Base-by-base conservation (phyloP, 2,329 filamentous ascomycete genomes). In the Daldinia eschscholtzii region DNA sequence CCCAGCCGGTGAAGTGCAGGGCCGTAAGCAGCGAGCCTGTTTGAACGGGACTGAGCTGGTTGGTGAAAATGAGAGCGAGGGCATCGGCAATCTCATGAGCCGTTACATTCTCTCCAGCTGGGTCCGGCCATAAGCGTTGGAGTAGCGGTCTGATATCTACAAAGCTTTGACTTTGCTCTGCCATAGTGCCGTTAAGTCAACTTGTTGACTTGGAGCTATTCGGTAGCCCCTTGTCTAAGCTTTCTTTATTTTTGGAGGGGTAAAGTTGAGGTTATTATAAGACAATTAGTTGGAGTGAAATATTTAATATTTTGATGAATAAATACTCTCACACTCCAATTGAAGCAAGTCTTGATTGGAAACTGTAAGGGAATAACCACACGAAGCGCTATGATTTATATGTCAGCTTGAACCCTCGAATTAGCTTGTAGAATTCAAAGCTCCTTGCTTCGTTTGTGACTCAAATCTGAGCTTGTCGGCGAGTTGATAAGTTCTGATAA, bases 21-120 rank as follows among this genome's bases (percentile, higher is more conserved):
- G 94, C 92, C 77, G 96, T 98, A 59, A 98, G 85, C 63, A 99
- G 85, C 42, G 94, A 92, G 61, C 93, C 92, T 0, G 92, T 92
- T 80, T 98, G 96, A 7, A 94, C 92, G 42, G 93, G 91, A n/a
- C 93, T 95, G 18, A 98, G 85, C 72, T 90, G 89, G 81, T 98
- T 91, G 65, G 94, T 94, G 81, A 98, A 98, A 78, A 98, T 97
- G 77, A 95, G 86, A 4, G 93, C 91, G 74, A 98, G 91, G 61
- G 95, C 94, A n/a, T 91, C 86, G 67, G 95, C 93, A 79, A 99
- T 96, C 79, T 98, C 93, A 57, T 88, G 84, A 12, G 94, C 89
- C 15, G 89, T 89, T 62, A 94, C 91, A 3, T 81, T 78, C 42
- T 80, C 75, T 15, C 81, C 78, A 26, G 79, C 74, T 74, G 67